phyloP scores from a whole-genome alignment of 2,329 filamentous ascomycete genomes.

The Phaeosphaeria sp. region DNA sequence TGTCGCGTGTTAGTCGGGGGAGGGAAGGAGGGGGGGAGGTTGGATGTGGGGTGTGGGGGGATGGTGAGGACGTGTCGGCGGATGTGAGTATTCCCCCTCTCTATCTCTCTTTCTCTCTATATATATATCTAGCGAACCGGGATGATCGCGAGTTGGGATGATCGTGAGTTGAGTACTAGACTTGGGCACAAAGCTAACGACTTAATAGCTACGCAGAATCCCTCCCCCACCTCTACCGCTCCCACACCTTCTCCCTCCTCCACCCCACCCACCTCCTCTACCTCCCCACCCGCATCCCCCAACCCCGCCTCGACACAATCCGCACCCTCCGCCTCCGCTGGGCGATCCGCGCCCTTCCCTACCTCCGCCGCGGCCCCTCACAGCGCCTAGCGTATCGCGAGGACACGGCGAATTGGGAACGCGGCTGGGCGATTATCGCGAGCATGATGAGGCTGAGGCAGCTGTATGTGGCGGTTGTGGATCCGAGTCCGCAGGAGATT shows the following conservation, averaged over 20 bases:
- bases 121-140: too few species aligned
- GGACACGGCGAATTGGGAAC: slow-evolving; percentile 44
- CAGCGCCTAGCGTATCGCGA: slow-evolving; percentile 41
- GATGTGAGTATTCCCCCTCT: slow-evolving; percentile 28
- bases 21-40: slow-evolving; percentile 22
- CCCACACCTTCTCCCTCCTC: slow-evolving; percentile 42
- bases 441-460: slow-evolving; percentile 34
- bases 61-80: slow-evolving; percentile 35
- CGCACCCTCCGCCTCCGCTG: slow-evolving; percentile 39
- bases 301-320: slow-evolving; percentile 34
- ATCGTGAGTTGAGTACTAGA: too few species aligned
- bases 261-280: slow-evolving; percentile 43
- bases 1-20: slow-evolving; percentile 42
- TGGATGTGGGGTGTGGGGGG: slow-evolving; percentile 16
- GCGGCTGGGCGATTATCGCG: slow-evolving; percentile 35
- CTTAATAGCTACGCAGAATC: slow-evolving; percentile 40
- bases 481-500: slow-evolving; percentile 33
- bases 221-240: slow-evolving; percentile 35
- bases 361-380: slow-evolving; percentile 29
- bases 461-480: slow-evolving; percentile 35
- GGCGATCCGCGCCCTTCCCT: slow-evolving; percentile 43
- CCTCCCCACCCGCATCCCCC: slow-evolving; percentile 36
- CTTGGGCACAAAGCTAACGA: slow-evolving; percentile 2
- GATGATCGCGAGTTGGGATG: too few species aligned
- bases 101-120: too few species aligned